Percentiles rank a stretch among this genome's conserved stretches.
Conservation (phyloP, 1,284 basidiomycete genomes). For the Ustilago crameri region DNA sequence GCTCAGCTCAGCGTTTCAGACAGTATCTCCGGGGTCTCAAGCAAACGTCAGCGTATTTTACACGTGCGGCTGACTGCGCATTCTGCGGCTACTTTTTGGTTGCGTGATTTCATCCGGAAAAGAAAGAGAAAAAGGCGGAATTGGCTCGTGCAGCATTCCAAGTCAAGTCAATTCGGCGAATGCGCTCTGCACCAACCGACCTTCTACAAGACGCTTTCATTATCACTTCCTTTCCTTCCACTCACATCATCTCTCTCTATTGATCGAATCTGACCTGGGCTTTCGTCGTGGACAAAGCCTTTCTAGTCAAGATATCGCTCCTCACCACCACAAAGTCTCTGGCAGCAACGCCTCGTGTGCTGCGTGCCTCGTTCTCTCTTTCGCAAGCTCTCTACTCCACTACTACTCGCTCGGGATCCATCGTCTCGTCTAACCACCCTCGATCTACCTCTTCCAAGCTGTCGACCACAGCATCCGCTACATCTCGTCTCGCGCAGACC, state of each 20-base stretch:
- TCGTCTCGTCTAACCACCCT: constrained; percentile 12
- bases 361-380: not conserved
- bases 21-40: not conserved
- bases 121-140: too few relatives aligned
- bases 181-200: not conserved
- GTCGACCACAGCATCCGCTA: constrained; percentile 16
- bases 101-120: too few relatives aligned
- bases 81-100: too few relatives aligned
- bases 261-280: not conserved
- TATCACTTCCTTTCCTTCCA: not conserved
- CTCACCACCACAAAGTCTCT: constrained; percentile 1
- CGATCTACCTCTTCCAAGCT: constrained; percentile 21
- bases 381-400: not conserved
- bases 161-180: constrained; percentile 2
- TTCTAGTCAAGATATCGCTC: not conserved
- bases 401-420: constrained; percentile 17
- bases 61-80: too few relatives aligned
- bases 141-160: constrained; percentile 4
- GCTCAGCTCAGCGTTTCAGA: constrained; percentile 7
- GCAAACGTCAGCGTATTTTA: not conserved
- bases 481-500: constrained; percentile 25
- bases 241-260: not conserved
- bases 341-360: constrained; percentile 3
- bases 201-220: too few relatives aligned
- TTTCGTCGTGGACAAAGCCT: not conserved